phyloP scores from a whole-genome alignment of 192 early-diverging fungal species.

The Tieghemiomyces parasiticus region DNA sequence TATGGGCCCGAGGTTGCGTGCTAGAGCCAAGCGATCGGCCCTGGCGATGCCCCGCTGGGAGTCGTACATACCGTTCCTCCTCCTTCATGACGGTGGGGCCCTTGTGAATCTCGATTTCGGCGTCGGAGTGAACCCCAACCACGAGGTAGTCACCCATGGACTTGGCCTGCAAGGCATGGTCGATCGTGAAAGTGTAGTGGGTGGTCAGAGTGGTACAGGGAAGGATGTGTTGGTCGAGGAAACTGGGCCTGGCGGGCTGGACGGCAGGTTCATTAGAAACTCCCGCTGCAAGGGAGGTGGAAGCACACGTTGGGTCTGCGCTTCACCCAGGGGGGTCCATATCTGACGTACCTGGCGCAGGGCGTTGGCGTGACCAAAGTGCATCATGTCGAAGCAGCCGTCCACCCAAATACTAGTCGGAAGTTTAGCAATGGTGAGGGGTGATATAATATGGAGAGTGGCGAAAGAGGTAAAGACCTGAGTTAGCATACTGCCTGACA shows the following conservation, averaged over 20 bases:
- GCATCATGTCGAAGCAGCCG: slow-evolving; percentile 96
- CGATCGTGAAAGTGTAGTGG: too few species aligned
- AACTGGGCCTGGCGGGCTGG: too few species aligned
- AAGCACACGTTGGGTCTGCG: too few species aligned
- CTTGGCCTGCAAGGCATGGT: slow-evolving; percentile 48
- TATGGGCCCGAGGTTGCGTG: too few species aligned
- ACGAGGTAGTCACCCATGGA: slow-evolving; percentile 90
- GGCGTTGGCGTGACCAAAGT: slow-evolving; percentile 94
- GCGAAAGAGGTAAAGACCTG: not conserved
- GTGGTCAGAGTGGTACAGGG: too few species aligned
- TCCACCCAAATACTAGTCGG: slow-evolving; percentile 64
- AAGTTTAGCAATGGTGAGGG: not conserved
- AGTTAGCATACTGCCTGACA: not conserved
- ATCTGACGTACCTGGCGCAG: slow-evolving; percentile 59
- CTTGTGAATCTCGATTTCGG: slow-evolving; percentile 83
- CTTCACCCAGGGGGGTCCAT: too few species aligned
- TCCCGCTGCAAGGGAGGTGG: too few species aligned
- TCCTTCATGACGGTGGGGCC: slow-evolving; percentile 96
- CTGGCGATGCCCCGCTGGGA: too few species aligned
- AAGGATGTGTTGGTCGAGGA: too few species aligned
- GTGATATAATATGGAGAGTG: not conserved
- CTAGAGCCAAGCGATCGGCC: too few species aligned
- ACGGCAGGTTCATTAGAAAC: too few species aligned
- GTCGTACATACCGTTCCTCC: slow-evolving; percentile 71
- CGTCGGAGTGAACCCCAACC: slow-evolving; percentile 93